Evolutionary conservation across 1,284 basidiomycete genomes (phyloP), one percentile per base, ranked within the genome.

Genomic region (Termitomyces sp.): DNA sequence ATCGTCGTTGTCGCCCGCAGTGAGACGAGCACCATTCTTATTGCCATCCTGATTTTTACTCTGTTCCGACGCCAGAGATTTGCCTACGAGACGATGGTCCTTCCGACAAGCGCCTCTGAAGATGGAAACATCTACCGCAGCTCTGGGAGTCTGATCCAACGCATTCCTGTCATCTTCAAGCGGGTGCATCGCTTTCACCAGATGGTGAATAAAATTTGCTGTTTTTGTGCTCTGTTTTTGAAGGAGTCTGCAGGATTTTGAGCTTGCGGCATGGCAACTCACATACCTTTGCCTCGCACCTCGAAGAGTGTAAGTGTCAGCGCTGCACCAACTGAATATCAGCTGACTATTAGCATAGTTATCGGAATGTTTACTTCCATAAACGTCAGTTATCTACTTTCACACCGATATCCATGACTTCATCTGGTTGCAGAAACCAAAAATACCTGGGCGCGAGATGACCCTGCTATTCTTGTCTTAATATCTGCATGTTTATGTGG

Each of bases 361-460:
- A 93, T 67, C 82, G 90, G 45, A 92, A 93, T 69, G 91, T 94
- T 6, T 93, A 93, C 64, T 93, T 92, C 64, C 91, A 93, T 72
- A 92, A 93, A 72, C 90, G 88, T 91, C 62, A 52, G 81, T 66
- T 31, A 10, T 21, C n/a, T 34, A 9, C n/a, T 41, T 14, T 35
- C 11, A 18, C 21, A 31, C 21, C 28, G 16, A 3, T 24, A 34
- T 35, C 28, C 40, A 19, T 26, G 4, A 3, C n/a, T 42, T 33
- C 37, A 55, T 18, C 13, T 35, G n/a, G 11, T 21, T 16, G 13
- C 64, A 91, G 92, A 97, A 75, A 97, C 94, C n/a, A 97, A 97
- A 78, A 97, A 97, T 68, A 91, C 90, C 5, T 97, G 94, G 93
- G 92, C 93, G 21, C 77, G 94, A 67, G 94, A 97, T 68, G 93